Conservation (phyloP, 1,139 yeast genomes). For the Suzukiozyma palmioleophila region DNA sequence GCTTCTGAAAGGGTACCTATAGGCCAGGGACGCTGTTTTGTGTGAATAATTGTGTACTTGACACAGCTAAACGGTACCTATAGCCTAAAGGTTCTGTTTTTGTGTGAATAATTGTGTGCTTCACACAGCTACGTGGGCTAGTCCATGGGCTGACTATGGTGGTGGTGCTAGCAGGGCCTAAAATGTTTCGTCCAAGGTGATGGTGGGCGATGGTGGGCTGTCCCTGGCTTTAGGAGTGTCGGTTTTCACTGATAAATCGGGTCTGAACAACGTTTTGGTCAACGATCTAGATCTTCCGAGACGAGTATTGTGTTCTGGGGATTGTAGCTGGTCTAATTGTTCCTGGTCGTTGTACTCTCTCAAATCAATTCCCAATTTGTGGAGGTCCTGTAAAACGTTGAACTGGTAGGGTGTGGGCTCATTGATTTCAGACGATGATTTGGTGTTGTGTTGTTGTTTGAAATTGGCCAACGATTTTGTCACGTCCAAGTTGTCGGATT, state of each 20-base stretch:
- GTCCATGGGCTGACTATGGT: too few relatives aligned
- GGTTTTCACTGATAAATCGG: slow-evolving; percentile 23
- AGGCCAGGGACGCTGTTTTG: too few relatives aligned
- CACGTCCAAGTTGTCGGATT: slow-evolving; percentile 14
- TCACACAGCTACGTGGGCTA: too few relatives aligned
- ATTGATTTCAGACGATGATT: slow-evolving; percentile 13
- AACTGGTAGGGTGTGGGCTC: slow-evolving; percentile 41
- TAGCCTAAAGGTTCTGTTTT: too few relatives aligned
- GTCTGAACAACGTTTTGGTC: slow-evolving; percentile 36
- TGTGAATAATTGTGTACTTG: too few relatives aligned
- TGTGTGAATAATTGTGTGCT: too few relatives aligned
- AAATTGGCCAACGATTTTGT: slow-evolving; percentile 23
- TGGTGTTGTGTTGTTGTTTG: slow-evolving; percentile 19
- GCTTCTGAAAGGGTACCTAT: too few relatives aligned
- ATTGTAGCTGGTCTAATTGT: slow-evolving; percentile 10
- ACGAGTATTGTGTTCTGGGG: slow-evolving; percentile 3
- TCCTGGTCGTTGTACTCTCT: slow-evolving; percentile 19
- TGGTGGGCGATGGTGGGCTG: slow-evolving; percentile 33
- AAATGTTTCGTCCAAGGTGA: slow-evolving; percentile 35
- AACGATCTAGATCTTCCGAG: slow-evolving; percentile 19
- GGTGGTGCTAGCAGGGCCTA: slow-evolving; percentile 1
- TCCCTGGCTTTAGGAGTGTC: slow-evolving; percentile 6
- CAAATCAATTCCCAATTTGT: slow-evolving; percentile 29
- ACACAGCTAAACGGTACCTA: too few relatives aligned
- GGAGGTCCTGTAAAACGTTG: slow-evolving; percentile 24